A percentile compares a stretch with the other conserved stretches of the same genome.
Conservation (phyloP, 306 rosid genomes). For the Gastrolobium bilobum region DNA sequence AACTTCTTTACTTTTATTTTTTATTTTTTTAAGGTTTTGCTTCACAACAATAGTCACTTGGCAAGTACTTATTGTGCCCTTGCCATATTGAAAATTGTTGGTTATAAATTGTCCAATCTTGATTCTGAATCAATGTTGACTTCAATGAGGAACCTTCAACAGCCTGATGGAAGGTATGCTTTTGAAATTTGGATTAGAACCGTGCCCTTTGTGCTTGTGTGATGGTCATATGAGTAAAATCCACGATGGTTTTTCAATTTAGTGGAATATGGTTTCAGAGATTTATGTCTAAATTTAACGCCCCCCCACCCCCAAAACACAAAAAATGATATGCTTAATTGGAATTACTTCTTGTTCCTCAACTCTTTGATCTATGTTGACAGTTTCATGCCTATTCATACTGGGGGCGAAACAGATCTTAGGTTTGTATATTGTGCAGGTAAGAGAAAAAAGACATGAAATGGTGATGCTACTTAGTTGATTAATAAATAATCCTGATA, state of each 20-base stretch:
- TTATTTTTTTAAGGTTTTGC: conserved; percentile 59
- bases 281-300: conserved; percentile 8
- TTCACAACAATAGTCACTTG: conserved; percentile 77
- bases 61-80: conserved; percentile 93
- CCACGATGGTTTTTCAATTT: neutral
- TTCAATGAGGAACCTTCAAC: conserved; percentile 94
- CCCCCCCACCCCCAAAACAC: too few species aligned
- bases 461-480: conserved; percentile 15
- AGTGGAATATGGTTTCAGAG: conserved; percentile 1
- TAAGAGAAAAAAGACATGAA: conserved; percentile 49
- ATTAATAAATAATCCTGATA: conserved; percentile 24
- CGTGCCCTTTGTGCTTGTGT: neutral
- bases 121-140: conserved; percentile 61
- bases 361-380: conserved; percentile 38
- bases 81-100: conserved; percentile 82
- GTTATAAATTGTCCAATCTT: conserved; percentile 68
- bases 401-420: conserved; percentile 91
- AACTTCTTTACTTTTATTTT: conserved; percentile 13
- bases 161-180: conserved; percentile 92
- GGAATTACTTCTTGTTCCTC: conserved; percentile 36
- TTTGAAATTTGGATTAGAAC: conserved; percentile 41
- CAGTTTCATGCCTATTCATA: conserved; percentile 90
- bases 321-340: conserved; percentile 34
- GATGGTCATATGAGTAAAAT: conserved; percentile 13
- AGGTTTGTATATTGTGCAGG: conserved; percentile 95